Evolutionary conservation across 1,284 basidiomycete genomes (phyloP).

Genomic region (Crocinoboletus sp.): DNA sequence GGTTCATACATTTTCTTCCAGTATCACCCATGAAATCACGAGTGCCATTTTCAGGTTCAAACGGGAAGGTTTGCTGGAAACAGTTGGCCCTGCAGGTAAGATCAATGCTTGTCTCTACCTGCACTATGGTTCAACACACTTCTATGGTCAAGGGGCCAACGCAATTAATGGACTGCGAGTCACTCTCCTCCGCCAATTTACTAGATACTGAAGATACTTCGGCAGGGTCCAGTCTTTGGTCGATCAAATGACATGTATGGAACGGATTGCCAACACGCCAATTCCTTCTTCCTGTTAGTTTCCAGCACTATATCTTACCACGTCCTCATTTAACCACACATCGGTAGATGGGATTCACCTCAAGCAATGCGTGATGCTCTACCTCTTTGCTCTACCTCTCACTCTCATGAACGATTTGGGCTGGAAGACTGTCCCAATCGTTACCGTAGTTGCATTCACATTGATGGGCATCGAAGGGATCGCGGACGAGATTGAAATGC

Average conservation of each 20-base stretch:
- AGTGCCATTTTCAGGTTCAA: slow-evolving; percentile 68
- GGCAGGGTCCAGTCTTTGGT: slow-evolving; percentile 72
- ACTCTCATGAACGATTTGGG: slow-evolving; percentile 75
- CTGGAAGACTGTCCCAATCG: slow-evolving; percentile 80
- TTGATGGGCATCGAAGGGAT: slow-evolving; percentile 94
- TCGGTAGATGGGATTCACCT: slow-evolving; percentile 74
- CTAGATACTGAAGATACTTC: slow-evolving; percentile 12
- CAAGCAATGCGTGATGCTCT: slow-evolving; percentile 89
- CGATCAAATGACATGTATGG: slow-evolving; percentile 80
- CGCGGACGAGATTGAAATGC: slow-evolving; percentile 89
- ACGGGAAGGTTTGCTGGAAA: slow-evolving; percentile 74
- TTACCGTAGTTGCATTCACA: slow-evolving; percentile 81
- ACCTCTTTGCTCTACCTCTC: slow-evolving; percentile 83
- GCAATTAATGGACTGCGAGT: slow-evolving; percentile 63
- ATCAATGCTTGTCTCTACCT: not conserved
- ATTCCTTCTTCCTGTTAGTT: slow-evolving; percentile 69
- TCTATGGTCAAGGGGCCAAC: slow-evolving; percentile 54
- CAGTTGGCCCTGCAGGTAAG: slow-evolving; percentile 77
- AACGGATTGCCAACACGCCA: slow-evolving; percentile 80
- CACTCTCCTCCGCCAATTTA: not conserved
- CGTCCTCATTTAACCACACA: slow-evolving; percentile 1
- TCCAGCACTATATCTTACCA: not conserved
- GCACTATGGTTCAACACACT: not conserved
- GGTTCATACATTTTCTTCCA: slow-evolving; percentile 25
- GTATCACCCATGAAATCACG: slow-evolving; percentile 76